Evolutionary conservation across 352 stramenopile genomes (phyloP), one percentile per base, ranked within the genome.

Genomic region (Pythium phragmitis): DNA sequence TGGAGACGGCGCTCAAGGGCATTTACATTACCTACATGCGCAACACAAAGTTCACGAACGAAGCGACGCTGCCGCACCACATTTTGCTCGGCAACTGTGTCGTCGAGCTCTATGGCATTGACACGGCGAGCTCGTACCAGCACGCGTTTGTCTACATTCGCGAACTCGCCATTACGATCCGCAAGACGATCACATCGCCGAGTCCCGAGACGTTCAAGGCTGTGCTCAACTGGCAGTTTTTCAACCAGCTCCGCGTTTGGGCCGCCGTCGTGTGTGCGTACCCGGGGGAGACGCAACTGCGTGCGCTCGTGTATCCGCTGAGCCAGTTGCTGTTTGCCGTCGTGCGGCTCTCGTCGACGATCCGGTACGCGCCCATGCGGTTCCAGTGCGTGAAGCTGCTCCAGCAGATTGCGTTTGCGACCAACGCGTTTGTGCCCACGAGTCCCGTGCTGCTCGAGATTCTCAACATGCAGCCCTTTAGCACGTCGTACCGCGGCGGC

Each of bases 111-210:
- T 99, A 99, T 67, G 89, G 90, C 16, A 70, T 99, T 17, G 96
- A 99, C 74, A 82, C 98, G 48, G 89, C 91, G 19, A 97, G 91
- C 60, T 96, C 96, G 46, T 99, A 99, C 83, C 97, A 99, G 75
- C 96, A 99, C 77, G 96, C 97, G 19, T 99, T 99, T 73, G 87
- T 99, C 30, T 99, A 99, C 80, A 98, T 99, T 56, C 92, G 98
- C 33, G 95, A 99, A 73, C 76, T 99, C 52, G 97, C 97, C n/a
- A 93, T 99, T 57, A 92, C 98, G 72, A 84, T 99, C 50, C 88
- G 98, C 60, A 96, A 96, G 56, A 98, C 97, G 14, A 96, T 99
- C 71, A 93, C 87, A 56, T 95, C 97, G 57, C 96, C 96, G n/a
- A 96, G 88, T 23, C 75, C 87, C 3, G 91, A 98, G 55, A 84